These are phyloP conservation scores for Alternaria novae-zelandiae DNA, from an alignment of 2,329 filamentous ascomycete species.

Conservation along the genomic window DNA sequence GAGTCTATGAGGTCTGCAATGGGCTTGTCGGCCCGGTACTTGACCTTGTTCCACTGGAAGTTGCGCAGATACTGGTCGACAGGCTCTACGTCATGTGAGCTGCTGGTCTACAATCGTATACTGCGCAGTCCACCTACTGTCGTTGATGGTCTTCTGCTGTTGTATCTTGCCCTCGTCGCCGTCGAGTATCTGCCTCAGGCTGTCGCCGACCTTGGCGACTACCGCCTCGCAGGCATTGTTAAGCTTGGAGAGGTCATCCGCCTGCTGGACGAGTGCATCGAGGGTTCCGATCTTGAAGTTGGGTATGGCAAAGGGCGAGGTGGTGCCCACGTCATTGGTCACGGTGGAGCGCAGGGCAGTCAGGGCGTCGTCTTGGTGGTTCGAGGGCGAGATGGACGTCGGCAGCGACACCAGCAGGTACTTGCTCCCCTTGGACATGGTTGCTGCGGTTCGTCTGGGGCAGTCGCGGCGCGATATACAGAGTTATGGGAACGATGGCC, in stretches of 20 bases:
- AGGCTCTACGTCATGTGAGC: constrained; percentile 68
- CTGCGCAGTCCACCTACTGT: constrained; percentile 63
- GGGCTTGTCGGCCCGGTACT: constrained; percentile 91
- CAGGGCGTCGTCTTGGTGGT: constrained; percentile 81
- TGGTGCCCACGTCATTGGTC: constrained; percentile 74
- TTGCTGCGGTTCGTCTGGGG: constrained; percentile 23
- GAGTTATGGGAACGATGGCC: constrained; percentile 25
- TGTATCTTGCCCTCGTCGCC: constrained; percentile 82
- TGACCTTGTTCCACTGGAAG: constrained; percentile 97
- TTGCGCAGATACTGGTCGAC: constrained; percentile 88
- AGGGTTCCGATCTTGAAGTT: constrained; percentile 98
- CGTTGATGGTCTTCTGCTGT: constrained; percentile 91
- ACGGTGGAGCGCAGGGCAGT: constrained; percentile 76
- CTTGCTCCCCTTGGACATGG: constrained; percentile 59
- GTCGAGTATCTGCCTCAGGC: constrained; percentile 80
- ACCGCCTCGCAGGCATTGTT: constrained; percentile 79
- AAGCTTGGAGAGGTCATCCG: constrained; percentile 91
- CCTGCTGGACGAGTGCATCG: constrained; percentile 93
- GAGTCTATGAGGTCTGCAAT: constrained; percentile 85
- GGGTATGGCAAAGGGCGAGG: constrained; percentile 80
- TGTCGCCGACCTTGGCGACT: constrained; percentile 86
- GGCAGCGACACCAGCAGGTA: constrained; percentile 93
- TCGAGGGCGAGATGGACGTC: constrained; percentile 81
- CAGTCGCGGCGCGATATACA: constrained; percentile 21
- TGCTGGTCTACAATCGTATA: neutral